Conservation (phyloP, 805 yeast species). For the Ogataea degrootiae region DNA sequence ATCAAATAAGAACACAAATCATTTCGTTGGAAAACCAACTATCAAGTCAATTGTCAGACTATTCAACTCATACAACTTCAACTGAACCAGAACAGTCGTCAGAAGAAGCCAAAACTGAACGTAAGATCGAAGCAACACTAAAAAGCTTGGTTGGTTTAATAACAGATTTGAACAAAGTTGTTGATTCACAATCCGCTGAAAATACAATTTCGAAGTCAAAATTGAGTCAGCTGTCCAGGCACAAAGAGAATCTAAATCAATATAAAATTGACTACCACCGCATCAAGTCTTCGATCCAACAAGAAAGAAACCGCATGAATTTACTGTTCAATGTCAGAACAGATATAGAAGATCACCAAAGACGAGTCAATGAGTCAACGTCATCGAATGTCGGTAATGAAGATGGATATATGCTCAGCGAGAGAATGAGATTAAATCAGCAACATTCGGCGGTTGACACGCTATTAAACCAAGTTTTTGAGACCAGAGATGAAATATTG, state of each 20-base stretch:
- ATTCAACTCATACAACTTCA: slow-evolving; percentile 45
- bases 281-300: slow-evolving; percentile 38
- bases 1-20: slow-evolving; percentile 64
- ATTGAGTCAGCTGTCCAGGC: slow-evolving; percentile 77
- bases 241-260: slow-evolving; percentile 68
- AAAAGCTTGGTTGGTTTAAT: slow-evolving; percentile 49
- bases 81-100: slow-evolving; percentile 20
- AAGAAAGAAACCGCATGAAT: slow-evolving; percentile 74
- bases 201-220: slow-evolving; percentile 63
- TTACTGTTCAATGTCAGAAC: slow-evolving; percentile 69
- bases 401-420: slow-evolving; percentile 63
- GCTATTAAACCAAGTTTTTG: slow-evolving; percentile 77
- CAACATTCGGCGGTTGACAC: slow-evolving; percentile 76
- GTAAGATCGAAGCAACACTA: slow-evolving; percentile 48
- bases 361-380: slow-evolving; percentile 30
- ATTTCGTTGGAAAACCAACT: slow-evolving; percentile 70
- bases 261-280: slow-evolving; percentile 60
- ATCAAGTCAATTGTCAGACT: slow-evolving; percentile 45
- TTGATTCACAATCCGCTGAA: slow-evolving; percentile 36
- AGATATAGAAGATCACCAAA: slow-evolving; percentile 69
- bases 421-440: slow-evolving; percentile 64
- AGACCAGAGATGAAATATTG: slow-evolving; percentile 79
- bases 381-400: slow-evolving; percentile 15
- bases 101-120: slow-evolving; percentile 43
- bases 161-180: slow-evolving; percentile 44